Evolutionary conservation across 2,329 filamentous ascomycete genomes (phyloP), one percentile per base, ranked within the genome.

Genomic region (Arthrobotrys megalospora): DNA sequence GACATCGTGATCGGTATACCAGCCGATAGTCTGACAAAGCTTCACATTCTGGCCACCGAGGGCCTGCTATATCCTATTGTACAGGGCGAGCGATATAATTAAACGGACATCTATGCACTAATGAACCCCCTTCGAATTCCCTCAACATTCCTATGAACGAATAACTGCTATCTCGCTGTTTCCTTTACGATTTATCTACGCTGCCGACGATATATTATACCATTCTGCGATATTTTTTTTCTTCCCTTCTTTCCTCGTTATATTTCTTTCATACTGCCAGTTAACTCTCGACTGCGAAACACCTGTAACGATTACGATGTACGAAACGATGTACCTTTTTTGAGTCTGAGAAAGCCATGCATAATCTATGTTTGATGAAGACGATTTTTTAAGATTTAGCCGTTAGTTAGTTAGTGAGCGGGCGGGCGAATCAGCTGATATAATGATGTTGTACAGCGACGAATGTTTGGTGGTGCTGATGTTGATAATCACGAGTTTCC

Each of bases 201-300:
- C 67, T n/a, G 11, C 41, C 28, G 28, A 63, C 67, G 67, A 77
- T 77, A 77, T 71, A 73, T 50, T 73, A 73, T 73, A 72, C 67
- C 63, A 71, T 58, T 69, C 69, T 45, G 62, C 68, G 52, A 66
- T 24, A 8, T 12, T n/a, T 28, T 52, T 48, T 50, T 36, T 36
- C 16, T 50, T 62, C 28, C 32, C 34, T 58, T 43, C 12, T 11
- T 28, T 36, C 8, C 34, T 43, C 12, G 50, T 47, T 36, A 36
- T 58, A n/a, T 34, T 47, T 47, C 11, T 50, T 52, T 63, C 24
- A 38, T 41, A 34, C 47, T n/a, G 19, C 65, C 48, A 64, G 43
- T 45, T n/a, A 10, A 28, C 19, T 2, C 53, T n/a, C 12, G n/a
- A 45, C 32, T 62, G 24, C 24, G 28, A 41, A 58, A 50, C 1